These are phyloP conservation scores for Spathaspora arborariae DNA, from an alignment of 805 yeast species.

Conservation along the genomic window DNA sequence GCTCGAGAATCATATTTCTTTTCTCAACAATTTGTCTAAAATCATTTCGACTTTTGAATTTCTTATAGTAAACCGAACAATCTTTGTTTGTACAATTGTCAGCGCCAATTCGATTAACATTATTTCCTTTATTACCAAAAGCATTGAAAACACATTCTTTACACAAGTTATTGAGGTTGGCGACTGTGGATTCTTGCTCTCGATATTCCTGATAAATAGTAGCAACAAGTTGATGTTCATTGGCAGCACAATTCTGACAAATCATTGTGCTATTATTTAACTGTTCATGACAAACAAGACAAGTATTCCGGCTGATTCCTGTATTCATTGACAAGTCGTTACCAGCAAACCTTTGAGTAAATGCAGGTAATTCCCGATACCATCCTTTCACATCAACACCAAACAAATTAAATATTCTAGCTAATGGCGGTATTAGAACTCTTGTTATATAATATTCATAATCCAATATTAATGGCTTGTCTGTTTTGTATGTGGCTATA, in stretches of 20 bases:
- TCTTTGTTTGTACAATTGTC: slow-evolving; percentile 55
- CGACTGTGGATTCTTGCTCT: background rate
- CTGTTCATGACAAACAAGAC: slow-evolving; percentile 24
- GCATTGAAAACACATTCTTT: slow-evolving; percentile 4
- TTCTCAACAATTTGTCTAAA: slow-evolving; percentile 11
- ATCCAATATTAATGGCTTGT: slow-evolving; percentile 53
- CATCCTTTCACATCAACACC: slow-evolving; percentile 80
- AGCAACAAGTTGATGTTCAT: slow-evolving; percentile 4
- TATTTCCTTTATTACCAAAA: slow-evolving; percentile 9
- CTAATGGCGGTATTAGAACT: slow-evolving; percentile 85
- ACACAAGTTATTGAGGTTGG: slow-evolving; percentile 4
- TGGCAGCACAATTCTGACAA: slow-evolving; percentile 4
- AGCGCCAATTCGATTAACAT: slow-evolving; percentile 7
- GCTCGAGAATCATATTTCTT: slow-evolving; percentile 6
- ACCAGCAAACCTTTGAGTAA: slow-evolving; percentile 2
- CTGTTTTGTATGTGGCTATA: slow-evolving; percentile 32
- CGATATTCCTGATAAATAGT: slow-evolving; percentile 4
- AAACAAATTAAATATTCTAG: slow-evolving; percentile 71
- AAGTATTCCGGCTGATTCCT: slow-evolving; percentile 14
- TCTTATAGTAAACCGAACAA: slow-evolving; percentile 59
- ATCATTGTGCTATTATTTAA: slow-evolving; percentile 1
- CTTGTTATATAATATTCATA: slow-evolving; percentile 81
- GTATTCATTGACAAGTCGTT: slow-evolving; percentile 7
- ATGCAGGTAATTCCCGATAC: slow-evolving; percentile 65
- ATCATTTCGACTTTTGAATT: slow-evolving; percentile 39